Base-by-base conservation (phyloP, 352 stramenopile genomes). In the Phytophthora sp. region DNA sequence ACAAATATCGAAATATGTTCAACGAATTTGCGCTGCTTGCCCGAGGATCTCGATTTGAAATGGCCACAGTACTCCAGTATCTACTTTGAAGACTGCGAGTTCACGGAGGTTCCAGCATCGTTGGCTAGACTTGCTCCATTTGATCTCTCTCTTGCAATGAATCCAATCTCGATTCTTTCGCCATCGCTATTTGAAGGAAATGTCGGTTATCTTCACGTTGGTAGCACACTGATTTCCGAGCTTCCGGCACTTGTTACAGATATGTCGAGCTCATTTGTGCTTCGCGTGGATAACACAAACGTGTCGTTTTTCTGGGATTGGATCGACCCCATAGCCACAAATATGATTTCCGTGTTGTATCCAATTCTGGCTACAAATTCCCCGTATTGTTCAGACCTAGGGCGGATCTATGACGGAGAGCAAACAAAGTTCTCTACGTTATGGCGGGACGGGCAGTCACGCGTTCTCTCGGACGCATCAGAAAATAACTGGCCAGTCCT, bases 11-110 rank as follows among this genome's bases (percentile, higher is more conserved):
- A 77, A 18, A 58, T 85, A 36, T 63, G 31, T 4, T 24, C 50
- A 15, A 71, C 63, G 31, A 85, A 80, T 21, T 47, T 86, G 4
- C 69, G 47, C 1, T 30, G 59, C 0, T 52, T 86, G 2, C 80
- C 77, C 0, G 42, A 73, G 1, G 45, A 86, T 24, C 30, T 87
- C 20, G 62, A 84, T 45, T 49, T 53, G 7, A 71, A 60, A 16
- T 89, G 80, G 77, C 61, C 76, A 0, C 44, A 71, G 24, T 42
- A 44, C 3, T 35, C 58, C 3, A 58, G 41, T 18, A 68, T 77
- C 13, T 68, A 71, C n/a, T 42, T 77, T 2, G 65, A 74, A 29
- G 26, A 50, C 24, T 63, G 55, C 8, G 11, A 71, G 11, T 38
- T 74, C 2, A 53, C 33, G 3, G 50, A 58, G 3, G 51, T 74